Evolutionary conservation across 768 basidiomycete species (phyloP), one percentile per base, ranked within the genome.

Genomic region (Hygrocybe coccinea): DNA sequence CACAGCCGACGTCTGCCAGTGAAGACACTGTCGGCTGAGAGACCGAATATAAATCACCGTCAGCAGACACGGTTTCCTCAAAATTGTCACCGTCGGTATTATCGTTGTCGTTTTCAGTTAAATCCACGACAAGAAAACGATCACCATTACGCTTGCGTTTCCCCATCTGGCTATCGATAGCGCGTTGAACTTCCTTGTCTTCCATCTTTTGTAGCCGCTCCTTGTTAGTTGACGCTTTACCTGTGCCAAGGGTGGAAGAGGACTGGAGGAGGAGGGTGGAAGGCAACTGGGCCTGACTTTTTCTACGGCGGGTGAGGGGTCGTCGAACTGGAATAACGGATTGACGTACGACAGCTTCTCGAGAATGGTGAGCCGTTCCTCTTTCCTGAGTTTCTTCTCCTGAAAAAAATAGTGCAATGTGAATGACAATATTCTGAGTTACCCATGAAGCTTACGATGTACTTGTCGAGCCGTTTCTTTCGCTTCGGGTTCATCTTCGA

Each of bases 341-440:
- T 39, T 15, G 34, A 81, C 84, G 59, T 73, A 93, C 93, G 84
- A 80, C 58, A 97, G 76, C 67, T 89, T 92, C 60, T 90, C 82
- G 53, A 95, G 84, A 12, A 97, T 77, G 17, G 77, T 68, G 3
- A 82, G 64, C 44, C 93, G 82, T 58, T 91, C 91, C 65, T 97
- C 94, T 67, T 93, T 91, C 71, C 88, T 91, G 47, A 95, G 73
- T 70, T 95, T 95, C 73, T 94, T 94, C 49, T 91, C 88, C 91
- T 94, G 54, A n/a, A 17, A 1, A n/a, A 58, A 10, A 57, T 57
- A 10, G 56, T 33, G 50, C 19, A 33, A 50, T 53, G 12, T 29
- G 17, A 29, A 14, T 7, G 41, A 14, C 47, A 51, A 15, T 11
- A 36, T 39, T 38, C 10, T 3, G 43, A 36, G n/a, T 39, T 9